These are phyloP conservation scores for Globisporangium perplexum DNA, from an alignment of 352 stramenopile genomes.

Conservation along the genomic window DNA sequence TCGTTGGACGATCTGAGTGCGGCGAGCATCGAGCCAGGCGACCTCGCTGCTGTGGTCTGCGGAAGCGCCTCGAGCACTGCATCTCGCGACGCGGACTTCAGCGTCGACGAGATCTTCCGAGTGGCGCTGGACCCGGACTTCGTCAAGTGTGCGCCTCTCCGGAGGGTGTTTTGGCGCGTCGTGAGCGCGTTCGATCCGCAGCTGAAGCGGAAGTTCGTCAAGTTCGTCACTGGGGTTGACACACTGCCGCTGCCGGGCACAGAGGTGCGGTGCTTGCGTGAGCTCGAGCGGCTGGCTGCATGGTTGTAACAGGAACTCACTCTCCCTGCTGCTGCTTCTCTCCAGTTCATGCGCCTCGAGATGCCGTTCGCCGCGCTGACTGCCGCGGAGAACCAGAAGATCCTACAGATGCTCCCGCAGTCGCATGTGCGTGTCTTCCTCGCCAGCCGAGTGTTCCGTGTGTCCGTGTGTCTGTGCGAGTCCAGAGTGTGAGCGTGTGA, in stretches of 20 bases:
- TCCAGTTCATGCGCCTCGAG: conserved; percentile 69
- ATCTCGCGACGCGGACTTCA: conserved; percentile 24
- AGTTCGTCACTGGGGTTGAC: conserved; percentile 72
- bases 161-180: conserved; percentile 38
- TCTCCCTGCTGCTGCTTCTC: not conserved
- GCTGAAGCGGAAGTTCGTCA: conserved; percentile 59
- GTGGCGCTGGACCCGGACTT: conserved; percentile 58
- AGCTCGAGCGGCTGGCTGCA: not conserved
- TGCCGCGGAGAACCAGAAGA: conserved; percentile 30
- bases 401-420: conserved; percentile 61
- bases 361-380: conserved; percentile 60
- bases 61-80: conserved; percentile 2
- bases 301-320: not conserved
- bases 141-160: conserved; percentile 29
- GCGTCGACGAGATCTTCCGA: conserved; percentile 41
- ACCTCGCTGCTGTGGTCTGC: conserved; percentile 37
- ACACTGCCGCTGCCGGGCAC: conserved; percentile 53
- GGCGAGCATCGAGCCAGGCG: conserved; percentile 16
- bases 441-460: not conserved
- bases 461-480: not conserved
- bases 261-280: conserved; percentile 29
- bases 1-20: conserved; percentile 16
- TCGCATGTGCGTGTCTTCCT: conserved; percentile 40
- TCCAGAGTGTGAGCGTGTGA: not conserved
- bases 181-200: conserved; percentile 45